Percentiles rank a stretch among this genome's conserved stretches.
phyloP scores from a whole-genome alignment of 345 rosid species.

The Luvunga scandens region DNA sequence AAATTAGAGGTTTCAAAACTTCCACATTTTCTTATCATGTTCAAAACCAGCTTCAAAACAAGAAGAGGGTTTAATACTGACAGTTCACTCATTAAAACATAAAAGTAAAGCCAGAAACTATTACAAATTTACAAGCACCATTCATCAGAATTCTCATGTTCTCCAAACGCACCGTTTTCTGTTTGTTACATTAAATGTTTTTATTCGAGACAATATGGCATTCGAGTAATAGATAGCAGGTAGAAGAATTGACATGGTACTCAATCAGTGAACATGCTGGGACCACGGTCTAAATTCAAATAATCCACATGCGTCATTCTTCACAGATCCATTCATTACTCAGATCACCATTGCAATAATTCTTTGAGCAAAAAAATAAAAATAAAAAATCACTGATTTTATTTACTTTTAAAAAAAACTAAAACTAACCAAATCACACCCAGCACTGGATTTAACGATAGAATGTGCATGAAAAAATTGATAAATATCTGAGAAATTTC shows the following conservation, averaged over 20 bases:
- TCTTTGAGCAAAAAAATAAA: no score
- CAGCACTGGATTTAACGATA: neutral
- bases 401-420: neutral
- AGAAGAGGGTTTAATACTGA: neutral
- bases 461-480: neutral
- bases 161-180: neutral
- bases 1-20: neutral
- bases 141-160: neutral
- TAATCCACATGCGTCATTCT: neutral
- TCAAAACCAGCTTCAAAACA: neutral
- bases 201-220: neutral
- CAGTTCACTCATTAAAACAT: neutral
- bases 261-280: neutral
- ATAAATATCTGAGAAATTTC: neutral
- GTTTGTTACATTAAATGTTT: neutral
- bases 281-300: neutral
- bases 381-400: neutral
- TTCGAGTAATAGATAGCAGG: neutral
- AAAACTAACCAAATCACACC: neutral
- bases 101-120: neutral
- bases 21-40: neutral
- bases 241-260: neutral
- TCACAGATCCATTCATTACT: neutral
- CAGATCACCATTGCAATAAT: neutral
- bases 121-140: neutral